These are phyloP conservation scores for Sclerotinia glacialis DNA, from an alignment of 2,329 filamentous ascomycete genomes.

Conservation along the genomic window DNA sequence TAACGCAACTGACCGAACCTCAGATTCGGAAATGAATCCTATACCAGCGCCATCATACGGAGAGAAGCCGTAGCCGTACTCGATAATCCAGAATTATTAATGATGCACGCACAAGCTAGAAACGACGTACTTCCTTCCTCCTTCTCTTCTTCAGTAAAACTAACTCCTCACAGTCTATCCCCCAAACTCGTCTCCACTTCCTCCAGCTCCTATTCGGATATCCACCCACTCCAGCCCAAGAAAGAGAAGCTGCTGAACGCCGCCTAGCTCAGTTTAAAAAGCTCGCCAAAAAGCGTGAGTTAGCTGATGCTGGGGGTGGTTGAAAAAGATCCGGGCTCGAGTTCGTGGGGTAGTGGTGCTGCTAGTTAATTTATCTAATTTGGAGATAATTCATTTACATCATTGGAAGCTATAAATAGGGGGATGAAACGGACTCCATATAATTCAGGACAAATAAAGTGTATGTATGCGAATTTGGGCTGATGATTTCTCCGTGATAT, in stretches of 20 bases:
- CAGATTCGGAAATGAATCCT: slow-evolving; percentile 33
- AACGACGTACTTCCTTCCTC: slow-evolving; percentile 48
- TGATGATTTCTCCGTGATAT: background rate
- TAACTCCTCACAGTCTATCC: slow-evolving; percentile 47
- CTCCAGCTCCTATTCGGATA: slow-evolving; percentile 43
- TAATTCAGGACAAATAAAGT: background rate
- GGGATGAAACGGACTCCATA: background rate
- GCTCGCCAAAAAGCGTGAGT: background rate
- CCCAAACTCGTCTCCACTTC: slow-evolving; percentile 55
- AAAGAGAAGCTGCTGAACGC: background rate
- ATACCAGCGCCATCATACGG: slow-evolving; percentile 36
- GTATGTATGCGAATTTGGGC: no score
- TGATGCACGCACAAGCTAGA: slow-evolving; percentile 56
- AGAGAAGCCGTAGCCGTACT: slow-evolving; percentile 54
- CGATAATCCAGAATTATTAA: slow-evolving; percentile 55
- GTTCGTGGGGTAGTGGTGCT: background rate
- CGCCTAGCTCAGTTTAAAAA: slow-evolving; percentile 13
- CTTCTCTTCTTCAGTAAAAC: background rate
- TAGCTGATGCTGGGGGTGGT: slow-evolving; percentile 6
- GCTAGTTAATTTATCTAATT: background rate
- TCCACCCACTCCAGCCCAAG: slow-evolving; percentile 1
- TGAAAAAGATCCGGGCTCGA: background rate
- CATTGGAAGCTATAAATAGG: background rate
- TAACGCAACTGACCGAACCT: background rate
- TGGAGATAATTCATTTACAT: background rate